Conservation (phyloP, 1,284 basidiomycete species). For the Cystobasidium pallidum region DNA sequence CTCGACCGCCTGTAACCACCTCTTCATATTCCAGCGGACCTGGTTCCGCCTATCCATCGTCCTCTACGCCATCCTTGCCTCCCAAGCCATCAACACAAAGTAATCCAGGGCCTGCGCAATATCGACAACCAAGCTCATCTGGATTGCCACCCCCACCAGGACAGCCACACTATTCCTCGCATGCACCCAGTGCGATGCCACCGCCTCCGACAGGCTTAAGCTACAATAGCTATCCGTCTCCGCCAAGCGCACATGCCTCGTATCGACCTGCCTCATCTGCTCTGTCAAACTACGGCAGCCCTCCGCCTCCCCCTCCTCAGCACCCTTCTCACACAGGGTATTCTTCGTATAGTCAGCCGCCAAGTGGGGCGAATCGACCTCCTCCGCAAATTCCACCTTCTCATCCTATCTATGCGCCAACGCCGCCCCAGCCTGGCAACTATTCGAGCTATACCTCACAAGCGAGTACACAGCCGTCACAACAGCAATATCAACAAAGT, state of each 20-base stretch:
- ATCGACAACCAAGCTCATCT: constrained; percentile 20
- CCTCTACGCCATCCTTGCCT: constrained; percentile 51
- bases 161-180: constrained; percentile 41
- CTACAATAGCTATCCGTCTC: constrained; percentile 57
- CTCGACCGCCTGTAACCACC: constrained; percentile 49
- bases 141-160: constrained; percentile 30
- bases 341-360: constrained; percentile 58
- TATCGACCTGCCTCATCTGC: constrained; percentile 40
- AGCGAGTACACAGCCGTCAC: constrained; percentile 18
- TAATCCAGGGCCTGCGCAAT: constrained; percentile 54
- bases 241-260: constrained; percentile 53
- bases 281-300: constrained; percentile 59
- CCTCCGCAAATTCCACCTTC: constrained; percentile 43
- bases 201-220: constrained; percentile 48
- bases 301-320: constrained; percentile 30
- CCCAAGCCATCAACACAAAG: constrained; percentile 43
- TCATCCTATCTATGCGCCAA: constrained; percentile 14
- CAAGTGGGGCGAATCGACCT: not conserved
- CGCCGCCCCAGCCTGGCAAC: constrained; percentile 33
- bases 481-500: constrained; percentile 1
- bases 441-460: constrained; percentile 46
- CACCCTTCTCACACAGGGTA: constrained; percentile 54
- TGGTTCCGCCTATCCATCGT: constrained; percentile 39
- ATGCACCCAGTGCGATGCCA: constrained; percentile 26
- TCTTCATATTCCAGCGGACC: constrained; percentile 11